A percentile compares a stretch with the other conserved stretches of the same genome.
These are phyloP conservation scores for Nicotiana tabacum DNA, from an alignment of 257 asterid genomes.

Conservation along the genomic window DNA sequence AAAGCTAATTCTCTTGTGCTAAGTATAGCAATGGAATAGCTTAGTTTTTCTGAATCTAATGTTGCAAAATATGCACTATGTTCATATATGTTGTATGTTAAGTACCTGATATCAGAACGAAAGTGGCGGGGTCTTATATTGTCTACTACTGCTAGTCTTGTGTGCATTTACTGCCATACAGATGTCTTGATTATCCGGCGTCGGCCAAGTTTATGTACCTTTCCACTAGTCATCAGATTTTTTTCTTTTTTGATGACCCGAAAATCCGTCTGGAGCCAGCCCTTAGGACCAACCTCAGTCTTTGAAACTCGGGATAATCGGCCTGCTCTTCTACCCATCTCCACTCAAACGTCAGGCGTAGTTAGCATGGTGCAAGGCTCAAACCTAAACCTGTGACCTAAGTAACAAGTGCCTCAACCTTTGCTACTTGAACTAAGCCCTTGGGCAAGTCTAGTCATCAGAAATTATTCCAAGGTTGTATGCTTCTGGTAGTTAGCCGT, in stretches of 20 bases:
- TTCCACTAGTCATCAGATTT: background rate
- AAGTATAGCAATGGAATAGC: background rate
- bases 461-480: constrained; percentile 1
- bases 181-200: background rate
- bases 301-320: no score
- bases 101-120: background rate
- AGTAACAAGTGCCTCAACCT: no score
- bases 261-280: no score
- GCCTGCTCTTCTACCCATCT: no score
- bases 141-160: background rate
- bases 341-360: no score
- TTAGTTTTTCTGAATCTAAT: background rate
- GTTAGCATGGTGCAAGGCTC: no score
- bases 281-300: no score
- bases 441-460: background rate
- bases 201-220: background rate
- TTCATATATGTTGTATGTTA: background rate
- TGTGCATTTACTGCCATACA: background rate
- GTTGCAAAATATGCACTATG: background rate
- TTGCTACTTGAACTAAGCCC: no score
- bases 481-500: background rate
- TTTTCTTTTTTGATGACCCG: no score
- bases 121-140: background rate
- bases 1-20: background rate
- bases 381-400: no score